A percentile compares a stretch with the other conserved stretches of the same genome.
These are phyloP conservation scores for Phytophthora hybrid DNA, from an alignment of 352 stramenopile species.

Conservation along the genomic window DNA sequence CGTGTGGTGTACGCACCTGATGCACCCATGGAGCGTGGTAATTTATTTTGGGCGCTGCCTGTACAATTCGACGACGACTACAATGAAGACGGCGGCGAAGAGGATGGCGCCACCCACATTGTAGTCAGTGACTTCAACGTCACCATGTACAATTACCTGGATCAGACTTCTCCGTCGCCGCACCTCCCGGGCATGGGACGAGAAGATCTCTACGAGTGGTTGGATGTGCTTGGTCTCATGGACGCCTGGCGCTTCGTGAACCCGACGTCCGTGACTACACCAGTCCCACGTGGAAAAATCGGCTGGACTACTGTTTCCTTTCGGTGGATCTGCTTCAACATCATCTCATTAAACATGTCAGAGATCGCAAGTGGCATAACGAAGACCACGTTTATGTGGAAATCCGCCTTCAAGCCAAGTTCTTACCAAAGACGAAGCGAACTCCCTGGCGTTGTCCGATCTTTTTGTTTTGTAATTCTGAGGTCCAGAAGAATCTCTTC, in stretches of 20 bases:
- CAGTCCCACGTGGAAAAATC: no score
- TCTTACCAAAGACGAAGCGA: background rate
- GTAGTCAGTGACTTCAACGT: constrained; percentile 20
- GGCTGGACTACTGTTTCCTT: no score
- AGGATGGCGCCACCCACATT: background rate
- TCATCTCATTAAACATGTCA: background rate
- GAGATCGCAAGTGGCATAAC: constrained; percentile 27
- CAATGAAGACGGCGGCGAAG: background rate
- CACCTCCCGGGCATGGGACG: background rate
- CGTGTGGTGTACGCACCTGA: constrained; percentile 28
- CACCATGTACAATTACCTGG: constrained; percentile 9
- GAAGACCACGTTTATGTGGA: constrained; percentile 24
- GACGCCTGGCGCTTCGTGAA: constrained; percentile 24
- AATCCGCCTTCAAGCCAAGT: constrained; percentile 4
- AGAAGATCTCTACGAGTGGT: constrained; percentile 16
- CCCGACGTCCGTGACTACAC: constrained; percentile 8
- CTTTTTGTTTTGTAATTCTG: constrained; percentile 6
- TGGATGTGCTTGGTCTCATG: constrained; percentile 14
- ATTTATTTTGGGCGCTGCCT: constrained; percentile 11
- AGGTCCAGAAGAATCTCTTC: background rate
- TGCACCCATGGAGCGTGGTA: background rate
- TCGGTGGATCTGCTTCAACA: no score
- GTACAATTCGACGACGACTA: background rate
- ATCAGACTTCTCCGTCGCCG: background rate
- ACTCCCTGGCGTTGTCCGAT: constrained; percentile 9